Evolutionary conservation across 2,329 filamentous ascomycete species (phyloP).

Genomic region (Lecanosticta acicola): DNA sequence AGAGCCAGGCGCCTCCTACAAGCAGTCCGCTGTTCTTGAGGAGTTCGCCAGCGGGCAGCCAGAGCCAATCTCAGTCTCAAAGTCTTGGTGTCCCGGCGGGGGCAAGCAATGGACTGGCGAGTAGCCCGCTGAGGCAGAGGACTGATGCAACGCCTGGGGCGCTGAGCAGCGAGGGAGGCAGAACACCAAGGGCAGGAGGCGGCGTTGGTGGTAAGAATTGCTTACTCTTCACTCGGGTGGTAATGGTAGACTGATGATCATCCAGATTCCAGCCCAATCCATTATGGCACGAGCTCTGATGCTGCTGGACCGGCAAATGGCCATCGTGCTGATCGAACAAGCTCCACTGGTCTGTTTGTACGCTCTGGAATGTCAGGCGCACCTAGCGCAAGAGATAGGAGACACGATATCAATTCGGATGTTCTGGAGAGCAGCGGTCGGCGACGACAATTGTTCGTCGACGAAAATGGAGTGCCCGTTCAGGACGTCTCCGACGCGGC

Average conservation of each 20-base stretch:
- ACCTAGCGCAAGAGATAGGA: conserved; percentile 57
- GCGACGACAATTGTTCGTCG: conserved; percentile 57
- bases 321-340: conserved; percentile 57
- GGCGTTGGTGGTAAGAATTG: conserved; percentile 55
- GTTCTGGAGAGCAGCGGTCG: conserved; percentile 51
- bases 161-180: conserved; percentile 53
- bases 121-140: conserved; percentile 43
- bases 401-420: conserved; percentile 85
- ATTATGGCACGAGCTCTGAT: conserved; percentile 82
- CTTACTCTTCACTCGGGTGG: too few relatives aligned
- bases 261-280: conserved; percentile 83
- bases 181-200: conserved; percentile 64
- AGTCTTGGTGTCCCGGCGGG: conserved; percentile 23
- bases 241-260: conserved; percentile 24
- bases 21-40: conserved; percentile 80
- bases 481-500: conserved; percentile 52
- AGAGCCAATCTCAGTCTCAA: conserved; percentile 31
- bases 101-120: conserved; percentile 42
- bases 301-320: conserved; percentile 36
- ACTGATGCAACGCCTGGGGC: conserved; percentile 25
- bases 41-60: conserved; percentile 51
- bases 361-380: conserved; percentile 55
- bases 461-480: conserved; percentile 57
- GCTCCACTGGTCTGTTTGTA: conserved; percentile 75
- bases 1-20: conserved; percentile 34